Conservation (phyloP, 2,329 filamentous ascomycete species). For the Pseudonectria foliicola region DNA sequence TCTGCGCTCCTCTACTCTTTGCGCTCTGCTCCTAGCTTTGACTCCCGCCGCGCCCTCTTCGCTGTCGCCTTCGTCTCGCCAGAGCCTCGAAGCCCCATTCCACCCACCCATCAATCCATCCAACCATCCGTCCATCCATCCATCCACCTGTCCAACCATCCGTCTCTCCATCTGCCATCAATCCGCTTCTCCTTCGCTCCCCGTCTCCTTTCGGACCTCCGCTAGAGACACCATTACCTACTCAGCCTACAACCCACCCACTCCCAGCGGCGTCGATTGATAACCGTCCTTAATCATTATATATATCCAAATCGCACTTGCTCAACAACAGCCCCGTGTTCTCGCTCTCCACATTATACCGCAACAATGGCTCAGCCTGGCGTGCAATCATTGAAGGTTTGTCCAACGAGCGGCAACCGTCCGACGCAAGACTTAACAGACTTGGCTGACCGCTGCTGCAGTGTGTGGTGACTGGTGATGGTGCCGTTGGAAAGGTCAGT, state of each 20-base stretch:
- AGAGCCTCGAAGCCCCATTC: too few relatives aligned
- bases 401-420: conserved; percentile 21
- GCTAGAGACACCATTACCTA: too few relatives aligned
- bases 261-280: conserved; percentile 1
- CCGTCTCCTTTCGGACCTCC: too few relatives aligned
- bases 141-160: too few relatives aligned
- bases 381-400: conserved; percentile 87
- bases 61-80: too few relatives aligned
- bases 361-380: conserved; percentile 66
- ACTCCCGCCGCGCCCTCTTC: too few relatives aligned
- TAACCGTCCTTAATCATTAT: background rate
- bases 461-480: conserved; percentile 98
- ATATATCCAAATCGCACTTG: background rate
- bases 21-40: too few relatives aligned
- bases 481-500: conserved; percentile 92
- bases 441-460: conserved; percentile 36
- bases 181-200: too few relatives aligned
- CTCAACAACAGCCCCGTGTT: background rate
- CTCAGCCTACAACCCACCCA: conserved; percentile 4
- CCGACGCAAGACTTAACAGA: conserved; percentile 11
- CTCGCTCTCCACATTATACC: conserved; percentile 8
- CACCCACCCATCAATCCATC: too few relatives aligned
- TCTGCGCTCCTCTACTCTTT: too few relatives aligned
- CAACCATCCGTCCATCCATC: too few relatives aligned
- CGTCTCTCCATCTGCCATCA: too few relatives aligned